Evolutionary conservation across 2,329 filamentous ascomycete genomes (phyloP), one percentile per base, ranked within the genome.

Genomic region (Fusarium drepaniforme): DNA sequence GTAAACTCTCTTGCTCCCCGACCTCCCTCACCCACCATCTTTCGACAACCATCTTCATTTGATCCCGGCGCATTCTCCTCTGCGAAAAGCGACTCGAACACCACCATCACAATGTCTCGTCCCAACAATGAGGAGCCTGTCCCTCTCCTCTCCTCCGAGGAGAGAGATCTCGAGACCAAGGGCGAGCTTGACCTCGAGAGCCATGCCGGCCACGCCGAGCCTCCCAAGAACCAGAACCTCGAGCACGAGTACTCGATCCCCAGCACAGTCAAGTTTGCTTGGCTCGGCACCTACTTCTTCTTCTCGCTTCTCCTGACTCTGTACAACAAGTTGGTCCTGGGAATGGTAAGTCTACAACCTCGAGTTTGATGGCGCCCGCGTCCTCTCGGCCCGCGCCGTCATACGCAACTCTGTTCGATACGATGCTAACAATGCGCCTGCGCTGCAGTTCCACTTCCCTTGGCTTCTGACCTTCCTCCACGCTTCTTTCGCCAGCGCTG

Each of bases 401-500:
- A 33, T 18, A 33, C 25, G 49, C 49, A 56, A 30, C 18, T 30
- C 28, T 25, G 18, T 28, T 49, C n/a, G 25, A 35, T 7, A 21
- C 12, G 37, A 49, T 23, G 63, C 78, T 80, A 59, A 80, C 71
- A 1, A 69, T 75, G 51, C 57, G 46, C 49, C 56, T 63, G 61
- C 58, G 42, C 60, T 69, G 38, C 68, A 91, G 87, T 90, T 91
- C 74, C 82, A 85, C 56, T 90, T 90, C 77, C 90, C 90, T 53
- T 92, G 90, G 88, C 86, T 92, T 21, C 81, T 92, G 42, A 92
- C 90, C 2, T 87, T 88, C 62, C 82, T 90, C 21, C 90, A 92
- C 77, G 85, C 90, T 15, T 84, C 86, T n/a, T 89, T 88, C 58
- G 89, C 90, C 21, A 87, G 88, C 25, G 71, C 88, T n/a, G 90